Evolutionary conservation across 2,329 filamentous ascomycete species (phyloP).

Genomic region (Pyricularia sp.): DNA sequence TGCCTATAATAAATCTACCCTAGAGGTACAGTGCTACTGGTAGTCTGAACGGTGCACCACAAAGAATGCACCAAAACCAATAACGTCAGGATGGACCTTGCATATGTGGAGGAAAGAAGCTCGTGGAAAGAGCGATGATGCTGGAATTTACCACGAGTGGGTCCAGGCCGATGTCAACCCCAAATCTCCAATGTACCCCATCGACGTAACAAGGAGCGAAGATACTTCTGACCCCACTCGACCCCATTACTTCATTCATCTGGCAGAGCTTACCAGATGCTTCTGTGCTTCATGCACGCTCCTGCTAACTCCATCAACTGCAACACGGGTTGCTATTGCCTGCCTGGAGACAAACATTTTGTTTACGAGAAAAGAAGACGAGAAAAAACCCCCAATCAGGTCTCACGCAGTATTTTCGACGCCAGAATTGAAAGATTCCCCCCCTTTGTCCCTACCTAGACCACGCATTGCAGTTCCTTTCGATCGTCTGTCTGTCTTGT

Average conservation of each 20-base stretch:
- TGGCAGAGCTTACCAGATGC: neutral
- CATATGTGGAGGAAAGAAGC: neutral
- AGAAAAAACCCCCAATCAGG: neutral
- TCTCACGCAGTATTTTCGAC: neutral
- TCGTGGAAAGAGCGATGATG: neutral
- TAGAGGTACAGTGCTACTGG: too few species aligned
- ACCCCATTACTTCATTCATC: neutral
- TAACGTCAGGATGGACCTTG: neutral
- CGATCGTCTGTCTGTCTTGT: neutral
- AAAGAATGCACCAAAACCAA: neutral
- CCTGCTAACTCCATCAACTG: neutral
- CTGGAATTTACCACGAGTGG: neutral
- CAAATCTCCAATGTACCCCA: constrained; percentile 2
- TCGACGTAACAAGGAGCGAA: neutral
- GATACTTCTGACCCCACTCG: neutral
- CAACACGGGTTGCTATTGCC: neutral
- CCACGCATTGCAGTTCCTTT: neutral
- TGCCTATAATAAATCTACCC: too few species aligned
- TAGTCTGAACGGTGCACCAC: neutral
- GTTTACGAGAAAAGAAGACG: neutral
- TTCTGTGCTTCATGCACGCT: neutral
- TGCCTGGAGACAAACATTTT: neutral
- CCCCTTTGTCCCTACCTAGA: neutral
- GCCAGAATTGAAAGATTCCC: neutral
- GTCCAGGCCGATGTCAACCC: neutral